Percentiles rank a stretch among this genome's conserved stretches.
Evolutionary conservation across 768 basidiomycete genomes (phyloP).

Genomic region (Exsudoporus frostii): DNA sequence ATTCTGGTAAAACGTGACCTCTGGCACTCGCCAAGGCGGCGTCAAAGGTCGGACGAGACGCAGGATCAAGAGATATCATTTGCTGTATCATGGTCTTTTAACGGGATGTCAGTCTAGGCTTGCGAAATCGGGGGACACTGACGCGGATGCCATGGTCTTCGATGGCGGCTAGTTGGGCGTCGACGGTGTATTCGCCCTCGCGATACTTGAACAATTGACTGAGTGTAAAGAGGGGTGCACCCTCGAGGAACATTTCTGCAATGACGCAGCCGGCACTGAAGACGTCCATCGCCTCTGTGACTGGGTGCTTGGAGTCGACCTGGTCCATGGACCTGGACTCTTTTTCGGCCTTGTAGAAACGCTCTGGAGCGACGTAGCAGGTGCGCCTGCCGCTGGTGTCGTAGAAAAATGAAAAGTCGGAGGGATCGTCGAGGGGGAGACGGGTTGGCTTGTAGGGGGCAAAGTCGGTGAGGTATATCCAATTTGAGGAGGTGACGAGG

Average conservation of each 20-base stretch:
- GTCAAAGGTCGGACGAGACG: slow-evolving; percentile 77
- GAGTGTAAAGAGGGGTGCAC: slow-evolving; percentile 87
- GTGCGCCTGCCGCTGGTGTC: slow-evolving; percentile 92
- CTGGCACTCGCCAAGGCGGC: slow-evolving; percentile 70
- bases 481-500: slow-evolving; percentile 94
- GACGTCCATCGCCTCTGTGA: slow-evolving; percentile 97
- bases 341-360: slow-evolving; percentile 84
- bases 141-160: slow-evolving; percentile 83
- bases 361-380: slow-evolving; percentile 94
- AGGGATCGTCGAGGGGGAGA: slow-evolving; percentile 93
- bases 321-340: slow-evolving; percentile 56
- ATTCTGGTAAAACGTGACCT: slow-evolving; percentile 82
- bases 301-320: slow-evolving; percentile 61
- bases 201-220: slow-evolving; percentile 95
- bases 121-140: slow-evolving; percentile 30
- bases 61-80: slow-evolving; percentile 85
- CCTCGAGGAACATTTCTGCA: slow-evolving; percentile 94
- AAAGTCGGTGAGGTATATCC: slow-evolving; percentile 94
- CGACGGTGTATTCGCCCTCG: slow-evolving; percentile 78
- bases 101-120: slow-evolving; percentile 19
- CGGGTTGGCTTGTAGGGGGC: slow-evolving; percentile 93
- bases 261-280: slow-evolving; percentile 95
- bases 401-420: slow-evolving; percentile 97
- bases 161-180: slow-evolving; percentile 65
- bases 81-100: slow-evolving; percentile 76